Conservation (phyloP, 768 basidiomycete genomes). For the Rhizopogon sp. region DNA sequence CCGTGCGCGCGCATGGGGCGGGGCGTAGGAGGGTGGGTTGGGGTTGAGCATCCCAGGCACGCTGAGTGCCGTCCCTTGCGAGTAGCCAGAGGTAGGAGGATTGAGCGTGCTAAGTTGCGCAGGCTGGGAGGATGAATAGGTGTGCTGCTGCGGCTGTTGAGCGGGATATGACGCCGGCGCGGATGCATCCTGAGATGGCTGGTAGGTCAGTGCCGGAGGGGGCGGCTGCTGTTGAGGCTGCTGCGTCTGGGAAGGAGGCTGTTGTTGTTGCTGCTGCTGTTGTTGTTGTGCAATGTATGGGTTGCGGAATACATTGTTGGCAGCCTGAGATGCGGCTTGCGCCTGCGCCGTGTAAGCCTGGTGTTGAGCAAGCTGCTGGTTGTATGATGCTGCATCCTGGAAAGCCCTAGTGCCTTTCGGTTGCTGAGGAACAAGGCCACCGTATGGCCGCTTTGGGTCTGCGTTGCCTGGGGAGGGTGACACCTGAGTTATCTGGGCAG, state of each 20-base stretch:
- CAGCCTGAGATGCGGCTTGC: slow-evolving; percentile 68
- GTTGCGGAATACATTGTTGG: slow-evolving; percentile 66
- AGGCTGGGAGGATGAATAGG: slow-evolving; percentile 21
- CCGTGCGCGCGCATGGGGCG: slow-evolving; percentile 54
- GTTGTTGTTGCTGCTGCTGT: slow-evolving; percentile 27
- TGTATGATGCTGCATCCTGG: slow-evolving; percentile 90
- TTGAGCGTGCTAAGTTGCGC: slow-evolving; percentile 13
- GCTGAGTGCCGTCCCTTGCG: slow-evolving; percentile 12
- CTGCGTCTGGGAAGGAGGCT: slow-evolving; percentile 28
- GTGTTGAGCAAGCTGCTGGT: slow-evolving; percentile 91
- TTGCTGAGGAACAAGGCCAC: slow-evolving; percentile 87
- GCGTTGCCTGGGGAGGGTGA: slow-evolving; percentile 28
- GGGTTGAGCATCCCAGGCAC: slow-evolving; percentile 31
- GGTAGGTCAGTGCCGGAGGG: slow-evolving; percentile 14
- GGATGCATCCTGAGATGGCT: slow-evolving; percentile 11
- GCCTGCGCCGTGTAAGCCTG: slow-evolving; percentile 89
- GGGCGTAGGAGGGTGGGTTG: slow-evolving; percentile 57
- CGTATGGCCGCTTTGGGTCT: slow-evolving; percentile 87
- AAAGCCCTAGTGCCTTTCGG: slow-evolving; percentile 82
- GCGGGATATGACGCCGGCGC: not conserved
- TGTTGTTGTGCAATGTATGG: slow-evolving; percentile 67
- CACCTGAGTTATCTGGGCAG: slow-evolving; percentile 20
- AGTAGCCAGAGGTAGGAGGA: slow-evolving; percentile 9
- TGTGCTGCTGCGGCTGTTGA: slow-evolving; percentile 18
- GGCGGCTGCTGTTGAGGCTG: slow-evolving; percentile 27